Base-by-base conservation (phyloP, 225 moss, liverwort and hornwort species). In the Polytrichum formosum region DNA sequence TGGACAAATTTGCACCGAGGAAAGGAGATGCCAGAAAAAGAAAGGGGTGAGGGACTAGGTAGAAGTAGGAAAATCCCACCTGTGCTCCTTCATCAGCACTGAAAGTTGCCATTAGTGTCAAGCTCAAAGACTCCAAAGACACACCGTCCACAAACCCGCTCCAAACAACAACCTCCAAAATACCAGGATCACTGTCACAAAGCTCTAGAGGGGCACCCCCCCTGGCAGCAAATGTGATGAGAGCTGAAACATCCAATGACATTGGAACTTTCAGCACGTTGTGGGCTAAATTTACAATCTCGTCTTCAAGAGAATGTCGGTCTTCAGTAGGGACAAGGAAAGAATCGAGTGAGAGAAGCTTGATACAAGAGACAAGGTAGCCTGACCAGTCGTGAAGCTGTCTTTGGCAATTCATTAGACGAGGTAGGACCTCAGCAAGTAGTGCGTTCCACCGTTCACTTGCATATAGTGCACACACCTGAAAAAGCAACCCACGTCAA, bases 401-500 rank as follows among this genome's bases (percentile, higher is more conserved):
- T 74, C 78, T 92, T 76, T 99, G 98, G 76, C 98, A 99, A 54
- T 94, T 84, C 13, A 91, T 90, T 30, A 99, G 90, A n/a, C 91
- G 91, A 27, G 94, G 98, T 65, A 99, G 92, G 72, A 99, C 91
- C 84, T 94, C 92, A 10, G 88, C 90, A 55, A 99, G 77, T 70
- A 94, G 79, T n/a, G 91, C 87, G 70, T 92, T 83, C 98, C 98
- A 99, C 4, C 94, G 91, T 67, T 99, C 98, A 80, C 87, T 91
- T 56, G 92, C 90, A 82, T 99, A 99, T 56, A 93, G 84, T 67
- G 94, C 98, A 82, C 98, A 99, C 46, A 99, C 94, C 88, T 99
- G 76, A 65, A 90, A 1, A 66, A 66, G 8, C 18, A 66, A 13
- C 19, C 6, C 30, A 66, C n/a, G 0, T 58, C 6, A 58, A 6